phyloP scores from a whole-genome alignment of 345 rosid species.

The Brassica juncea region DNA sequence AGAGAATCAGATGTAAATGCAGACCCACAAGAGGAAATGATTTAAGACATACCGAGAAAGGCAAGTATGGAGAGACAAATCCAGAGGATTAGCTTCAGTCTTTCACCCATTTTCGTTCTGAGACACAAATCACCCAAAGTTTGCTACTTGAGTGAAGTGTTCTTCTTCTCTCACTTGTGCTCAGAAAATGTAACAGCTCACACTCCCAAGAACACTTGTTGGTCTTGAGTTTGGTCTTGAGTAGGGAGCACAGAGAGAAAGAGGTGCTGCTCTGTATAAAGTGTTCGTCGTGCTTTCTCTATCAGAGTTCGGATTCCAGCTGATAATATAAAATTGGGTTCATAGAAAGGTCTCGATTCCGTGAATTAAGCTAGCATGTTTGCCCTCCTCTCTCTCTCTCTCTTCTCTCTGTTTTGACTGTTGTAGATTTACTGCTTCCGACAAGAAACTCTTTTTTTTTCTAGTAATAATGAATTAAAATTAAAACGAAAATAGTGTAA shows the following conservation, averaged over 20 bases:
- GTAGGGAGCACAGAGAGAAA: slow-evolving; percentile 8
- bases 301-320: slow-evolving; percentile 40
- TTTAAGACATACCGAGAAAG: slow-evolving; percentile 30
- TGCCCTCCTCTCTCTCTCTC: slow-evolving; percentile 24
- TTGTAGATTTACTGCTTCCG: slow-evolving; percentile 39
- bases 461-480: neutral
- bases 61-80: slow-evolving; percentile 25
- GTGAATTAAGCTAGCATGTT: slow-evolving; percentile 34
- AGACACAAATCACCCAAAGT: neutral
- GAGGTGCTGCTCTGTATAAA: neutral
- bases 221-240: neutral
- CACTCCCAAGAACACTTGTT: slow-evolving; percentile 22
- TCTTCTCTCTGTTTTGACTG: slow-evolving; percentile 27
- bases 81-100: slow-evolving; percentile 26
- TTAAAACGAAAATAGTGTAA: neutral
- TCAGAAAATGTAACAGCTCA: slow-evolving; percentile 30
- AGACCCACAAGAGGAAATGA: slow-evolving; percentile 5
- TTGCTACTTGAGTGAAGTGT: slow-evolving; percentile 25
- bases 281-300: slow-evolving; percentile 25
- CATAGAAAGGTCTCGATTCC: slow-evolving; percentile 41
- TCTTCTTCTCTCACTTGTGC: slow-evolving; percentile 6
- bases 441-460: slow-evolving; percentile 16
- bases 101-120: slow-evolving; percentile 16
- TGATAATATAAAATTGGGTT: slow-evolving; percentile 25
- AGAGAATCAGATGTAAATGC: slow-evolving; percentile 24